Conservation (phyloP, 2,329 filamentous ascomycete genomes). For the Aspergillus thermomutatus region DNA sequence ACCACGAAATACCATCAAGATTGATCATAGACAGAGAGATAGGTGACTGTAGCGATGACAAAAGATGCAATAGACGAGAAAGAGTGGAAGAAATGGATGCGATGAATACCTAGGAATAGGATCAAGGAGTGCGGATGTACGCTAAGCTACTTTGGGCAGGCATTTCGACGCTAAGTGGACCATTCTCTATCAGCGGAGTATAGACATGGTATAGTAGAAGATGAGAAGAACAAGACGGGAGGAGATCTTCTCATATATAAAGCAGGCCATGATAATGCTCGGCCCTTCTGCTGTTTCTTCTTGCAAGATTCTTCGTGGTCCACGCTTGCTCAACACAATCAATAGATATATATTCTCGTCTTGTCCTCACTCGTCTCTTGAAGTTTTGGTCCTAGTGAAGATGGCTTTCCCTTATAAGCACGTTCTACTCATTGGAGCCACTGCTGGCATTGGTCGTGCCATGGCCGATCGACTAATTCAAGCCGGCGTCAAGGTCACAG, state of each 20-base stretch:
- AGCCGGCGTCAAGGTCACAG: constrained; percentile 52
- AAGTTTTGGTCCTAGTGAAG: no score
- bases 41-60: not conserved
- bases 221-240: not conserved
- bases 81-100: no score
- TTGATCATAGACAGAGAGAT: not conserved
- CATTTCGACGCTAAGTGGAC: not conserved
- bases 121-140: no score
- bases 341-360: not conserved
- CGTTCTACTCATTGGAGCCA: constrained; percentile 55
- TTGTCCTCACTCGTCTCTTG: not conserved
- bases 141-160: not conserved
- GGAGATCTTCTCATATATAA: no score
- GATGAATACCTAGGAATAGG: no score
- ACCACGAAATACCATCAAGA: not conserved
- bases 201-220: not conserved
- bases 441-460: constrained; percentile 52
- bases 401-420: constrained; percentile 57
- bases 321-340: no score
- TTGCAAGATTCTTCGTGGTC: not conserved
- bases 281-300: not conserved
- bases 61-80: not conserved
- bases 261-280: not conserved
- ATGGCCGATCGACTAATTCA: constrained; percentile 48
- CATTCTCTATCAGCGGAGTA: not conserved